Conservation (phyloP, 2,329 filamentous ascomycete genomes). For the Trichoderma lentiforme region DNA sequence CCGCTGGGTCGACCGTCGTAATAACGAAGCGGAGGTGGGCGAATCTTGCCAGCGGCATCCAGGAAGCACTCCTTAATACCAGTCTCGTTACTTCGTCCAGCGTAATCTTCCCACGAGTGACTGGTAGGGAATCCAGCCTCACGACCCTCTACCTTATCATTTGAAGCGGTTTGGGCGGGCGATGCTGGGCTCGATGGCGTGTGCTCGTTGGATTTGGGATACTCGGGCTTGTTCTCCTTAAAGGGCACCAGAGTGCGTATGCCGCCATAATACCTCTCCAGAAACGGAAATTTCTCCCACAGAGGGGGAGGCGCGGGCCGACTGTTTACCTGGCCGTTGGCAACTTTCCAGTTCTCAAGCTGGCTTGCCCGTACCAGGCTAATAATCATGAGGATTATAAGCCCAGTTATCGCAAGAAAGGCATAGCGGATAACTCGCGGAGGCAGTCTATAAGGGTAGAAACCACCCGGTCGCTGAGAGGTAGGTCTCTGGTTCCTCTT, state of each 20-base stretch:
- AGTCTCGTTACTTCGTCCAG: conserved; percentile 40
- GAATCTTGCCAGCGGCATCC: conserved; percentile 61
- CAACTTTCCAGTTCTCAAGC: conserved; percentile 61
- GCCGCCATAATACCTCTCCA: conserved; percentile 88
- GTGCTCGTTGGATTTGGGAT: conserved; percentile 65
- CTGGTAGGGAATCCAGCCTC: conserved; percentile 28
- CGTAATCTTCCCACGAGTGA: conserved; percentile 35
- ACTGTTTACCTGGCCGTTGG: conserved; percentile 46
- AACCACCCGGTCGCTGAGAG: conserved; percentile 3
- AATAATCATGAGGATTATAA: conserved; percentile 73
- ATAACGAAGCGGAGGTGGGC: conserved; percentile 67
- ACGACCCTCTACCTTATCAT: conserved; percentile 14
- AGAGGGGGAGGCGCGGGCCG: conserved; percentile 59
- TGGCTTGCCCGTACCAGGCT: conserved; percentile 72
- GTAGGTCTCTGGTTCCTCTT: conserved; percentile 32
- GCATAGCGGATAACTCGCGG: conserved; percentile 75
- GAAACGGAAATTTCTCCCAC: conserved; percentile 83
- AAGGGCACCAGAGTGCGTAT: conserved; percentile 67
- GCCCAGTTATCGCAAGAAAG: conserved; percentile 65
- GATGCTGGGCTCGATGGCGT: conserved; percentile 18
- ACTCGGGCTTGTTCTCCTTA: conserved; percentile 71
- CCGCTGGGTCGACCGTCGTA: conserved; percentile 77
- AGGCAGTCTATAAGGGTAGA: conserved; percentile 61
- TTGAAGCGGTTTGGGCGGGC: conserved; percentile 15
- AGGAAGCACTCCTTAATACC: conserved; percentile 74